Percentiles rank a stretch among this genome's conserved stretches.
Conservation (phyloP, 2,329 filamentous ascomycete genomes). For the Nannizziopsis arthrosporioides region DNA sequence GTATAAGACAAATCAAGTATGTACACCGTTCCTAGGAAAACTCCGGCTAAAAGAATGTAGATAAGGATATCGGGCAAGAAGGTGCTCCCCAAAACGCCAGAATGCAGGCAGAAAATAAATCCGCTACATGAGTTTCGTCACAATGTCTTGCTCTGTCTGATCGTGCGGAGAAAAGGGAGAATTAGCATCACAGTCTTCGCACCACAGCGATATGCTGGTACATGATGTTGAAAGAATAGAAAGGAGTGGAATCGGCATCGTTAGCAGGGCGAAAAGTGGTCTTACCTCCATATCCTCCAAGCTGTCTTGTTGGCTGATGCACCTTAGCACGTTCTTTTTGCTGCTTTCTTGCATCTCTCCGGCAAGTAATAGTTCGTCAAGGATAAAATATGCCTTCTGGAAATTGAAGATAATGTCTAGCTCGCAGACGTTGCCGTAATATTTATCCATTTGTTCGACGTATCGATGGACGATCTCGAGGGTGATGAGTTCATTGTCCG, state of each 20-base stretch:
- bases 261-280: conserved; percentile 22
- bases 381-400: conserved; percentile 98
- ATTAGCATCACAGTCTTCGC: conserved; percentile 10
- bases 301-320: conserved; percentile 94
- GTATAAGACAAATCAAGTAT: conserved; percentile 13
- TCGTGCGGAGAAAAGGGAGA: conserved; percentile 17
- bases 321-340: conserved; percentile 95
- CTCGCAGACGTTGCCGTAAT: conserved; percentile 99
- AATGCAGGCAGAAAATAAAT: neutral
- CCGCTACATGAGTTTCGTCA: conserved; percentile 66
- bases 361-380: conserved; percentile 88
- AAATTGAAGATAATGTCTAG: conserved; percentile 99
- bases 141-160: conserved; percentile 74
- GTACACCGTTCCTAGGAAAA: conserved; percentile 11
- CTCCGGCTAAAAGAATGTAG: conserved; percentile 8
- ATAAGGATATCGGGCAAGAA: neutral
- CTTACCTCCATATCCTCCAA: conserved; percentile 98
- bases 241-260: neutral
- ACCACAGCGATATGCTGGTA: conserved; percentile 1
- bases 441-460: conserved; percentile 99
- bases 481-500: conserved; percentile 95
- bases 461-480: conserved; percentile 98
- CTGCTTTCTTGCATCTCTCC: conserved; percentile 98
- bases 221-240: neutral
- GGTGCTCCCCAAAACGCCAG: neutral